Evolutionary conservation across 371 early-diverging fungal species (phyloP).

Genomic region (Aphelidium insulamus): DNA sequence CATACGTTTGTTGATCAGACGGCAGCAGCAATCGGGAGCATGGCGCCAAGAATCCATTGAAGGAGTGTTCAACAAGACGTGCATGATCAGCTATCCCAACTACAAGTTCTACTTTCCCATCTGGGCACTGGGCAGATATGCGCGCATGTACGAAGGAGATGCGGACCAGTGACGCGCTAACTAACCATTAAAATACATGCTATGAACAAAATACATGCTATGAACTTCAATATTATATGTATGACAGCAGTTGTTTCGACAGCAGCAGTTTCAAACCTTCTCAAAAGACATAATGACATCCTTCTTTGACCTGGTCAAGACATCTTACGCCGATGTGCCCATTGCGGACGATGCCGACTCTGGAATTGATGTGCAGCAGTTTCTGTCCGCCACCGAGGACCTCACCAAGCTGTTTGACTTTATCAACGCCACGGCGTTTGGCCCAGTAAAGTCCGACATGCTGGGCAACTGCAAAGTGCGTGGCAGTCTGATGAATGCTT

Average conservation of each 20-base stretch:
- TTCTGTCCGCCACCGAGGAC: slow-evolving; percentile 69
- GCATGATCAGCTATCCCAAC: slow-evolving; percentile 84
- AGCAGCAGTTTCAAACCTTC: not conserved
- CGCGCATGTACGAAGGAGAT: slow-evolving; percentile 40
- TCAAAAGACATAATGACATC: slow-evolving; percentile 16
- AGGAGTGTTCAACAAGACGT: slow-evolving; percentile 90
- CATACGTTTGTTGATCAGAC: slow-evolving; percentile 41
- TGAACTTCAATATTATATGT: not conserved
- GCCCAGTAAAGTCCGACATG: slow-evolving; percentile 67
- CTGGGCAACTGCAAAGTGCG: slow-evolving; percentile 61
- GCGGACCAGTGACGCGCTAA: not conserved
- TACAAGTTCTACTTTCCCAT: slow-evolving; percentile 82
- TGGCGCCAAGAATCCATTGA: slow-evolving; percentile 93
- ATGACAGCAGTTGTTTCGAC: not conserved
- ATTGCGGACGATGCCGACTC: slow-evolving; percentile 19
- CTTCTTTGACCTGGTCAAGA: slow-evolving; percentile 39
- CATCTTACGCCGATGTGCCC: slow-evolving; percentile 40
- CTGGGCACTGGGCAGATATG: slow-evolving; percentile 86
- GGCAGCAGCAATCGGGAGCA: slow-evolving; percentile 73
- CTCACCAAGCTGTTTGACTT: slow-evolving; percentile 54
- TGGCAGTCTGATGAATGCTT: not conserved
- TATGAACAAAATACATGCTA: too few species aligned
- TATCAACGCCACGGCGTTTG: slow-evolving; percentile 47
- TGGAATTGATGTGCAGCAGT: slow-evolving; percentile 56
- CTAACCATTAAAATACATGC: too few species aligned